Percentiles rank a stretch among this genome's conserved stretches.
These are phyloP conservation scores for Beauveria sp. DNA, from an alignment of 2,329 filamentous ascomycete species.

Conservation along the genomic window DNA sequence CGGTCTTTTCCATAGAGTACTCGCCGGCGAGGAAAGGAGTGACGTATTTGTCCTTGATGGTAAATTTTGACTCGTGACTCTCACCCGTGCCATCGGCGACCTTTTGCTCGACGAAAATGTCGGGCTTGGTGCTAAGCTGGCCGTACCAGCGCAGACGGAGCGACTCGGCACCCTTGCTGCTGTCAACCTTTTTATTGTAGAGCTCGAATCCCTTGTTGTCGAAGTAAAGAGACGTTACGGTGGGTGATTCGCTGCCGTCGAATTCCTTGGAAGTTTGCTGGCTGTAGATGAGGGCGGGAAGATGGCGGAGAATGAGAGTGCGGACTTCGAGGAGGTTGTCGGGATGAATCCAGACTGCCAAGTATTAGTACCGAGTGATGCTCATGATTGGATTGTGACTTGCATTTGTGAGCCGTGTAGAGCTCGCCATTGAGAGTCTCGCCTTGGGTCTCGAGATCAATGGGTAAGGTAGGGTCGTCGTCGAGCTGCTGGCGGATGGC, in stretches of 20 bases:
- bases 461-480: constrained; percentile 35
- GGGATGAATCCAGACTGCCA: constrained; percentile 80
- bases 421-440: constrained; percentile 58
- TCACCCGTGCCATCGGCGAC: constrained; percentile 66
- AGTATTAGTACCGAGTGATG: constrained; percentile 15
- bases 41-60: constrained; percentile 91
- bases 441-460: constrained; percentile 43
- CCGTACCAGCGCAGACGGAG: constrained; percentile 89
- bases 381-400: constrained; percentile 22
- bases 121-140: constrained; percentile 67
- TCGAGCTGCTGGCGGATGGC: constrained; percentile 82
- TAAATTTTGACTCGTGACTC: constrained; percentile 72
- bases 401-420: constrained; percentile 84
- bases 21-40: constrained; percentile 78
- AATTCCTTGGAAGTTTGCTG: constrained; percentile 75
- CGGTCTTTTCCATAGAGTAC: constrained; percentile 85
- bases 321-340: constrained; percentile 97
- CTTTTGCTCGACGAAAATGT: constrained; percentile 87
- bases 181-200: constrained; percentile 78
- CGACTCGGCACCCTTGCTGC: constrained; percentile 66
- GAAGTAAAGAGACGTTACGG: constrained; percentile 93
- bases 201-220: constrained; percentile 81
- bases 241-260: constrained; percentile 75
- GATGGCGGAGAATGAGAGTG: constrained; percentile 82
- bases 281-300: constrained; percentile 90